Evolutionary conservation across 345 rosid genomes (phyloP), one percentile per base, ranked within the genome.

Genomic region (Eucalyptus albens): DNA sequence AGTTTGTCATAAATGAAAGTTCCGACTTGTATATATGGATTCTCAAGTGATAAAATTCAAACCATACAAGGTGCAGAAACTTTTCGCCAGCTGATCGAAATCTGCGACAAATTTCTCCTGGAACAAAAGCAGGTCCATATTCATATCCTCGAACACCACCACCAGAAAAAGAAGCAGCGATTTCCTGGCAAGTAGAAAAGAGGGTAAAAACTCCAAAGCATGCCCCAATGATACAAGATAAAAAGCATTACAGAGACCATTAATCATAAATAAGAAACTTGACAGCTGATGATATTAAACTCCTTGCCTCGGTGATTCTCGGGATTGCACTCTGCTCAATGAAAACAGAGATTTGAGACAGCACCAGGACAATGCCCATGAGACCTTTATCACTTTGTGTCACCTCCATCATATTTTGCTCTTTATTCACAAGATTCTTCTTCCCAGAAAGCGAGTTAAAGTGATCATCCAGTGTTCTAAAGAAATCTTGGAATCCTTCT

Each of bases 401-500:
- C 89, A 95, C 96, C 88, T 94, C 97, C 22, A 90, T 86, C 88
- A 88, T 83, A 91, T 92, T 92, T 89, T 94, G 94, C 86, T 93
- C 95, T 81, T 91, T 93, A 92, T 92, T 90, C 62, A 91, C 90
- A 86, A 92, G 91, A 90, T 92, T 96, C 89, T 92, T 95, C 94
- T 92, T 96, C 83, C 97, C 98, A 50, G 99, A 98, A 86, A 98
- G 96, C 87, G 90, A 86, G 89, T 94, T 93, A 92, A 98, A 95
- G 86, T 88, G 92, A 88, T 90, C 92, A 89, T 96, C 95, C 90
- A 98, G 95, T 90, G 93, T 92, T 93, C 92, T 92, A 90, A 98
- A 97, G 93, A 98, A 97, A 88, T 93, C 94, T 90, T 98, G 98
- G 93, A 97, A 98, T 88, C 99, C 99, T 94, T 95, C 98, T 95